These are phyloP conservation scores for Pythium volutum DNA, from an alignment of 352 stramenopile genomes.

Conservation along the genomic window DNA sequence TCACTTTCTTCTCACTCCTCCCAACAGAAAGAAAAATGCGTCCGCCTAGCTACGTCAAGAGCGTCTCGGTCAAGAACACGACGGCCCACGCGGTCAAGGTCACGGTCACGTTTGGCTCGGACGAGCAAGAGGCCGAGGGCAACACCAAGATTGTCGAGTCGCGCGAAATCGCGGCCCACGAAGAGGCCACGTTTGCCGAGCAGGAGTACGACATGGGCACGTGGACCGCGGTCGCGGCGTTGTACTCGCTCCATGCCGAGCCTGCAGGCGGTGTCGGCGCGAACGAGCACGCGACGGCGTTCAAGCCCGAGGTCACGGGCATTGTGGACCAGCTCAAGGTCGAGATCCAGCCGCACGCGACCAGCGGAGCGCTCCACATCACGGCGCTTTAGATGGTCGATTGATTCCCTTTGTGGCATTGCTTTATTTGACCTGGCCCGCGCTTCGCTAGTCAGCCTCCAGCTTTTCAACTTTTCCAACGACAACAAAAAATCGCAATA, in stretches of 20 bases:
- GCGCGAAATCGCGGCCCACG: slow-evolving; percentile 41
- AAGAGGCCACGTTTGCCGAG: slow-evolving; percentile 41
- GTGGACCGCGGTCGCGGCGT: slow-evolving; percentile 59
- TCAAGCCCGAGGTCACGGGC: slow-evolving; percentile 48
- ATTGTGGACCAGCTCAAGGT: slow-evolving; percentile 65
- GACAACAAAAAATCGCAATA: slow-evolving; percentile 3
- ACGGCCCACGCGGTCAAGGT: slow-evolving; percentile 54
- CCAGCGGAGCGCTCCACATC: slow-evolving; percentile 38
- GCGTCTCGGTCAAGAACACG: slow-evolving; percentile 70
- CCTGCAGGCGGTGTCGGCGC: slow-evolving; percentile 20
- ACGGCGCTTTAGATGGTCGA: slow-evolving; percentile 24
- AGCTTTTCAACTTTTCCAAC: neutral
- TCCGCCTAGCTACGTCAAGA: slow-evolving; percentile 68
- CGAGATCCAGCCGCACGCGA: slow-evolving; percentile 42
- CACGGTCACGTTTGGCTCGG: slow-evolving; percentile 62
- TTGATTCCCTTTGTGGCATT: no score
- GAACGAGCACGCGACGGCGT: slow-evolving; percentile 36
- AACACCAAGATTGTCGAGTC: slow-evolving; percentile 66
- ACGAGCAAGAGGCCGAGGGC: slow-evolving; percentile 60
- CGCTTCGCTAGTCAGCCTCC: neutral
- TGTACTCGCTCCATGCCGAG: slow-evolving; percentile 59
- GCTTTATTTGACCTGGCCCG: no score
- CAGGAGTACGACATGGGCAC: slow-evolving; percentile 80
- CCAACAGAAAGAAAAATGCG: slow-evolving; percentile 30
- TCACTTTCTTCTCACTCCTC: neutral